phyloP scores from a whole-genome alignment of 306 rosid genomes.

The Urtica urens region DNA sequence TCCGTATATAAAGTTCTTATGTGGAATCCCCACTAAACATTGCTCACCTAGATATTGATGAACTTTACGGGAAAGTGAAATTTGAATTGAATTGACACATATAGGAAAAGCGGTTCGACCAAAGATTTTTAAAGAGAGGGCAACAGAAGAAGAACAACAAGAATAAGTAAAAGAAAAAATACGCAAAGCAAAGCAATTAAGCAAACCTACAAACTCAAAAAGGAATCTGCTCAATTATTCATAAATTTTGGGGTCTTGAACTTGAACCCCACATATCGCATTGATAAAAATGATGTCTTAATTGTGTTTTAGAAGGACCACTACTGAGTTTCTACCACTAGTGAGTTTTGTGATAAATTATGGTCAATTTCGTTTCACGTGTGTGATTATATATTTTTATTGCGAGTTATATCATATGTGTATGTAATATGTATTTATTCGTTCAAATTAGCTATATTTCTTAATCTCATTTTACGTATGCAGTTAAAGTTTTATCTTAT shows the following conservation, averaged over 20 bases:
- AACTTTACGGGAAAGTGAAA: slow-evolving; percentile 13
- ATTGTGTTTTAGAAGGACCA: slow-evolving; percentile 5
- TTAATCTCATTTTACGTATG: too few species aligned
- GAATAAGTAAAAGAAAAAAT: background rate
- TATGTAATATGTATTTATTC: too few species aligned
- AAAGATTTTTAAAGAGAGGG: background rate
- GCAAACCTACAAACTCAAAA: slow-evolving; percentile 6
- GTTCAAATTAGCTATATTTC: too few species aligned
- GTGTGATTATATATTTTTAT: background rate
- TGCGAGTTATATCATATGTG: too few species aligned
- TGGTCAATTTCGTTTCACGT: background rate
- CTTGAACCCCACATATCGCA: slow-evolving; percentile 5
- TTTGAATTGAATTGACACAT: slow-evolving; percentile 12
- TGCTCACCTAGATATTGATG: slow-evolving; percentile 7
- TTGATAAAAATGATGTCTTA: slow-evolving; percentile 2
- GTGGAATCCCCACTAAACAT: slow-evolving; percentile 7
- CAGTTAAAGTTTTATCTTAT: too few species aligned
- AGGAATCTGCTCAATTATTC: slow-evolving; percentile 11
- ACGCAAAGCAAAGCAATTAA: background rate
- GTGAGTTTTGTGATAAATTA: too few species aligned
- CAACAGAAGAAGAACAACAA: background rate
- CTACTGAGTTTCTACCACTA: too few species aligned
- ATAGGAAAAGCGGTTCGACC: slow-evolving; percentile 10
- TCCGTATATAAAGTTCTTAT: slow-evolving; percentile 1
- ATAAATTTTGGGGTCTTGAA: slow-evolving; percentile 1